Conservation (phyloP, 1,284 basidiomycete species). For the Ustilago bromivora region DNA sequence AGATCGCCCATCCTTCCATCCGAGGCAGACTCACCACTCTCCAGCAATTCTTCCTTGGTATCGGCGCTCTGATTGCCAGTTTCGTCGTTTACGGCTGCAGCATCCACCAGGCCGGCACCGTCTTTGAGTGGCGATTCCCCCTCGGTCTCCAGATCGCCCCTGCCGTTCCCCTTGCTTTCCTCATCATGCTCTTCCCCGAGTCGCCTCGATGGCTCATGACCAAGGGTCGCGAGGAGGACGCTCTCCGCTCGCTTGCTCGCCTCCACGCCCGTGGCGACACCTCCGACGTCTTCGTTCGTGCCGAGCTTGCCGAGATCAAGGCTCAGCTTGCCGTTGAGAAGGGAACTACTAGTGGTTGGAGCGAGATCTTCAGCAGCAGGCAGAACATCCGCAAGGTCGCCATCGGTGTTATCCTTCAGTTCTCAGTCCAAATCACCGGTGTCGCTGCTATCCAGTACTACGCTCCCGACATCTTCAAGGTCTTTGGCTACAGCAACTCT, state of each 20-base stretch:
- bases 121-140: conserved; percentile 74
- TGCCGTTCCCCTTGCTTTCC: conserved; percentile 75
- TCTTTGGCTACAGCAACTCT: conserved; percentile 72
- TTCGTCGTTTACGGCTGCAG: conserved; percentile 72
- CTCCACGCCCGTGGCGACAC: conserved; percentile 74
- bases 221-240: conserved; percentile 73
- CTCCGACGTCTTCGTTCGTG: conserved; percentile 72
- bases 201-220: conserved; percentile 75
- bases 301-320: conserved; percentile 71
- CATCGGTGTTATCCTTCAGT: conserved; percentile 71
- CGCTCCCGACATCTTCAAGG: conserved; percentile 63
- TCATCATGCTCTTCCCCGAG: conserved; percentile 74
- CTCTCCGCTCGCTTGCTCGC: conserved; percentile 72
- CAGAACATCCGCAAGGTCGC: conserved; percentile 73
- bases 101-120: conserved; percentile 59
- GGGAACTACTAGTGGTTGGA: conserved; percentile 68
- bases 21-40: conserved; percentile 76
- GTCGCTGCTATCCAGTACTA: conserved; percentile 74
- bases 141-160: conserved; percentile 71
- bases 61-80: conserved; percentile 71
- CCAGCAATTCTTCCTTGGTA: conserved; percentile 75
- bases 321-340: conserved; percentile 65
- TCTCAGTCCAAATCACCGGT: conserved; percentile 73
- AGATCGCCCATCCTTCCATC: conserved; percentile 77
- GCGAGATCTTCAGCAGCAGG: conserved; percentile 73